Percentiles rank a stretch among this genome's conserved stretches.
Evolutionary conservation across 2,329 filamentous ascomycete species (phyloP).

Genomic region (Trichoderma breve): DNA sequence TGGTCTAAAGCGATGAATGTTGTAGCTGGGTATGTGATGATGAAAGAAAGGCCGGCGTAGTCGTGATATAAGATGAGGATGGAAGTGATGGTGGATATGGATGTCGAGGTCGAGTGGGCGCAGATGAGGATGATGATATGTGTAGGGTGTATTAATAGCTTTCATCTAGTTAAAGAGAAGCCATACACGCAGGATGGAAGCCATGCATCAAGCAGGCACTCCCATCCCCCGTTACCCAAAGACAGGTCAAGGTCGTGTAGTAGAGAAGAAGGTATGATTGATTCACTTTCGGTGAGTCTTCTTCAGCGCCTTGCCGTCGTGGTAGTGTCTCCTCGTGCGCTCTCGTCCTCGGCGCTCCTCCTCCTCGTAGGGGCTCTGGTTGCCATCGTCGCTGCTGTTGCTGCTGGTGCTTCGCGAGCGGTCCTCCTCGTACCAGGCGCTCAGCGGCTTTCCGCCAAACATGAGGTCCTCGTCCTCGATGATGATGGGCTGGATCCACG

Average conservation of each 20-base stretch:
- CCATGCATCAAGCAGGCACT: conserved; percentile 1
- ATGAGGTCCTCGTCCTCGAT: conserved; percentile 62
- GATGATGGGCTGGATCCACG: conserved; percentile 55
- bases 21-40: conserved; percentile 1
- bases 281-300: conserved; percentile 35
- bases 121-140: background rate
- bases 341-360: conserved; percentile 41
- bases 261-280: background rate
- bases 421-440: conserved; percentile 58
- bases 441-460: conserved; percentile 59
- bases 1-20: conserved; percentile 10
- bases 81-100: background rate
- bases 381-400: conserved; percentile 36
- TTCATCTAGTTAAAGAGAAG: background rate
- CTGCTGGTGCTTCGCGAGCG: conserved; percentile 34
- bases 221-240: background rate
- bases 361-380: conserved; percentile 33
- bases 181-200: background rate
- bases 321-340: conserved; percentile 35
- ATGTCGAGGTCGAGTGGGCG: background rate
- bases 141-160: background rate
- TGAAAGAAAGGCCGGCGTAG: background rate
- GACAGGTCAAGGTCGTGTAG: background rate
- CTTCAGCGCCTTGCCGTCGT: conserved; percentile 24
- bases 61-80: background rate